Base-by-base conservation (phyloP, 306 rosid genomes). In the Sesbania bispinosa region DNA sequence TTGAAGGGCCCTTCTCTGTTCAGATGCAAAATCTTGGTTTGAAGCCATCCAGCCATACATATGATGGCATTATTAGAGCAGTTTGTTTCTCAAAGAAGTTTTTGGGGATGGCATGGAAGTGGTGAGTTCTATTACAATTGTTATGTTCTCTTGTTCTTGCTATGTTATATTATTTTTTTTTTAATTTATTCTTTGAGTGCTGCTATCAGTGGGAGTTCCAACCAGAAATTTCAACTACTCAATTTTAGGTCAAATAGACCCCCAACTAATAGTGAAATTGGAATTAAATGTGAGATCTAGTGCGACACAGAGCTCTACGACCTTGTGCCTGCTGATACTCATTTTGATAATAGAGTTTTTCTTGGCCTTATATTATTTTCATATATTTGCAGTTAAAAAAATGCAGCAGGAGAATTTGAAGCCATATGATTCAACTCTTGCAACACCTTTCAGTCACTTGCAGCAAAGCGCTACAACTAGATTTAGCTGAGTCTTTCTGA, bases 1-100 rank as follows among this genome's bases (percentile, higher is more conserved):
- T 67, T 85, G 51, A 77, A 52, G 46, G 77, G 13, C 29, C 19
- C 73, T 52, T 80, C 62, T 88, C 50, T 71, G 38, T 85, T 68
- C 79, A 93, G 98, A 93, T 87, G 97, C 88, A 84, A 84, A 82
- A 77, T 60, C 81, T 90, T 61, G 92, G 97, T 64, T 76, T 93
- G 88, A 80, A 79, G 67, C 93, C 89, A 4, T 82, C 88, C 52
- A 70, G 90, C 77, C 62, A 61, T 61, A 85, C 88, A 11, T 90
- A 78, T 53, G 87, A 90, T 84, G 84, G 87, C 78, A 63, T 83
- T 79, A 53, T 88, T 69, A 87, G 82, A 81, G 90, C 92, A 9
- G 74, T 76, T 83, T 80, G 79, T 77, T 78, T 83, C n/a, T 58
- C 61, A 80, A 71, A 55, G 81, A 71, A 85, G 86, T 63, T 81